Conservation (phyloP, 345 rosid species). For the Tarenaya hassleriana region DNA sequence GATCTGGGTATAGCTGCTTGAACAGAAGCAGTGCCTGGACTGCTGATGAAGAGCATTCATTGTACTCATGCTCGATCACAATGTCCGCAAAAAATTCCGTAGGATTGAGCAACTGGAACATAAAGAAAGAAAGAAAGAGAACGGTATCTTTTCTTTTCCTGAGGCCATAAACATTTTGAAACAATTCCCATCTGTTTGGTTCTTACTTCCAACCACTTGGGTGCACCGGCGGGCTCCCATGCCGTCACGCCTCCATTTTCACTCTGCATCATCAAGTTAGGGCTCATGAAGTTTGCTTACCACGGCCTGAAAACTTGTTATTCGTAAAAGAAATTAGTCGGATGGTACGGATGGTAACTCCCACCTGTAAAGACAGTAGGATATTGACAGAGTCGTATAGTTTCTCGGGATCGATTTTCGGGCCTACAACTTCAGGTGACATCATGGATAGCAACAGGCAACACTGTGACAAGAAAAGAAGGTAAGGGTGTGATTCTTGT, state of each 20-base stretch:
- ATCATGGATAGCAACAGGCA: slow-evolving; percentile 45
- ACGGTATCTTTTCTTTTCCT: background rate
- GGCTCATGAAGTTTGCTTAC: too few species aligned
- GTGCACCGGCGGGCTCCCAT: slow-evolving; percentile 28
- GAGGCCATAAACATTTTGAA: background rate
- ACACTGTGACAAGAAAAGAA: slow-evolving; percentile 26
- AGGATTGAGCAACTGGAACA: slow-evolving; percentile 40
- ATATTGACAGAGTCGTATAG: slow-evolving; percentile 43
- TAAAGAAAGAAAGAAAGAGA: slow-evolving; percentile 1
- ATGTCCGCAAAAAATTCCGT: slow-evolving; percentile 36
- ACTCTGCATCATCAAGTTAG: slow-evolving; percentile 23
- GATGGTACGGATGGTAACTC: too few species aligned
- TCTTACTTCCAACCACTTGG: slow-evolving; percentile 25
- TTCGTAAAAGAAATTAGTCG: too few species aligned
- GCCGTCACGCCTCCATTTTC: slow-evolving; percentile 27
- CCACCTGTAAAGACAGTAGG: slow-evolving; percentile 43
- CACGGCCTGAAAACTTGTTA: too few species aligned
- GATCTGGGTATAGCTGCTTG: slow-evolving; percentile 36
- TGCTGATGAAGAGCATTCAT: slow-evolving; percentile 42
- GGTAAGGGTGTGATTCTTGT: too few species aligned
- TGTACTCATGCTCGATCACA: slow-evolving; percentile 40
- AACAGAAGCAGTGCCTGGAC: slow-evolving; percentile 30
- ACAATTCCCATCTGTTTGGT: background rate
- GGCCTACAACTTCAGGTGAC: slow-evolving; percentile 51
- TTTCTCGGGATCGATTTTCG: slow-evolving; percentile 34